Base-by-base conservation (phyloP, 768 basidiomycete species). In the Hygrocybe punicea region DNA sequence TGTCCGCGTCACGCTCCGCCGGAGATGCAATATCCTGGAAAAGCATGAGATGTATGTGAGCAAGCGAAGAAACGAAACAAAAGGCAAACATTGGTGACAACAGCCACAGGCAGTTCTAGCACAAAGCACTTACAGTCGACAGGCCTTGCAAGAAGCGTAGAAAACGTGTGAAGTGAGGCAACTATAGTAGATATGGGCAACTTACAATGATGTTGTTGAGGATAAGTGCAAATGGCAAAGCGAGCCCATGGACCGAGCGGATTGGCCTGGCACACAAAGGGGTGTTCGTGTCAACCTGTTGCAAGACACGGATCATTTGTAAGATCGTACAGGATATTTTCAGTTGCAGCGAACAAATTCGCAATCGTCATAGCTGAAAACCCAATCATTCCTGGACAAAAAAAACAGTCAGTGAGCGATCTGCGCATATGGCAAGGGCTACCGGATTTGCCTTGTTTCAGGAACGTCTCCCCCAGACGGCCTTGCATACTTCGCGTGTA, bases 401-500 rank as follows among this genome's bases (percentile, higher is more conserved):
- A 11, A 13, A 16, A 14, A 24, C 2, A 17, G 34, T 53, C 37
- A n/a, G 21, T 33, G 34, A 17, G 19, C 25, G 3, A 13, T 3
- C 19, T 48, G 24, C 39, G 4, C 16, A 17, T n/a, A 21, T 29
- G 7, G 17, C 13, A 11, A 35, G 37, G 33, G 14, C 4, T 17
- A 7, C 17, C 17, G 14, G 17, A 3, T 35, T 9, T 23, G 37
- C 51, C 51, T 53, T 53, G 51, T 3, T 53, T 53, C 13, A 53
- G 34, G 29, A 53, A 53, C 33, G 33, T 36, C n/a, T 53, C 24
- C 13, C 51, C 51, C 39, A 53, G 33, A 17, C 16, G 51, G 37
- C 51, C 33, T 37, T 42, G 51, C 10, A 10, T n/a, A n/a, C 35
- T 53, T 25, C 24, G 2, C 13, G 37, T 53, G 4, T 4, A 17